Evolutionary conservation across 2,329 filamentous ascomycete species (phyloP).

Genomic region (Stagonosporopsis tanaceti): DNA sequence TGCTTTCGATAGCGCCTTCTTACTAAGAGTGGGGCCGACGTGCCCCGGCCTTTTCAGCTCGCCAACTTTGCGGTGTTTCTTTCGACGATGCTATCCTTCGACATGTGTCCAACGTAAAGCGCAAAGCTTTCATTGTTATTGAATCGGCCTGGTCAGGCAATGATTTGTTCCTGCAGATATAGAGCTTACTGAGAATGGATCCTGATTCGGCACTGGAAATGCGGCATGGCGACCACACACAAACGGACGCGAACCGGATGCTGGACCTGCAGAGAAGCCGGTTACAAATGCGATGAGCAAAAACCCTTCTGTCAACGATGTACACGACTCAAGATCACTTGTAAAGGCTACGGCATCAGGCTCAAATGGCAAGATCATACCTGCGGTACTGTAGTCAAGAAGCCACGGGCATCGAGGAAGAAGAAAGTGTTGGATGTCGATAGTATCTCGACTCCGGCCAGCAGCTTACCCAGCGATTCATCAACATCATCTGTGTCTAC

Average conservation of each 20-base stretch:
- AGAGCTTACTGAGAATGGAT: constrained; percentile 9
- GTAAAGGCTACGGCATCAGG: constrained; percentile 42
- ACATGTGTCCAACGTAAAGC: neutral
- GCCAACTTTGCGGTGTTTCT: neutral
- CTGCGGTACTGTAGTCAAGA: constrained; percentile 21
- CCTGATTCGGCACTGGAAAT: neutral
- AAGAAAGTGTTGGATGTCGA: constrained; percentile 18
- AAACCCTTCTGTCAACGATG: constrained; percentile 41
- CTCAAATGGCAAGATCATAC: constrained; percentile 40
- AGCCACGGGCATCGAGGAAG: constrained; percentile 26
- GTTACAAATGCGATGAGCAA: constrained; percentile 45
- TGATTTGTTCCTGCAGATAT: neutral
- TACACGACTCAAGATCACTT: constrained; percentile 37
- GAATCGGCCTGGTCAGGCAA: neutral
- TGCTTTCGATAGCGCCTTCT: neutral
- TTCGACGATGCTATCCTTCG: neutral
- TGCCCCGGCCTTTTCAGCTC: constrained; percentile 10
- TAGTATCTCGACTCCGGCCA: constrained; percentile 24
- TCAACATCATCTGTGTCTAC: constrained; percentile 21
- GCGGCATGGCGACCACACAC: constrained; percentile 30
- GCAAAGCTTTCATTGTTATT: neutral
- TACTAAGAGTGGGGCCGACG: constrained; percentile 10
- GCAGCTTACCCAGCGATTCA: constrained; percentile 20
- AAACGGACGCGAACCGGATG: constrained; percentile 43
- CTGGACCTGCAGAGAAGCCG: constrained; percentile 45